A percentile compares a stretch with the other conserved stretches of the same genome.
Evolutionary conservation across 495 filamentous ascomycete species (phyloP).

Genomic region (Penicillium paradoxum): DNA sequence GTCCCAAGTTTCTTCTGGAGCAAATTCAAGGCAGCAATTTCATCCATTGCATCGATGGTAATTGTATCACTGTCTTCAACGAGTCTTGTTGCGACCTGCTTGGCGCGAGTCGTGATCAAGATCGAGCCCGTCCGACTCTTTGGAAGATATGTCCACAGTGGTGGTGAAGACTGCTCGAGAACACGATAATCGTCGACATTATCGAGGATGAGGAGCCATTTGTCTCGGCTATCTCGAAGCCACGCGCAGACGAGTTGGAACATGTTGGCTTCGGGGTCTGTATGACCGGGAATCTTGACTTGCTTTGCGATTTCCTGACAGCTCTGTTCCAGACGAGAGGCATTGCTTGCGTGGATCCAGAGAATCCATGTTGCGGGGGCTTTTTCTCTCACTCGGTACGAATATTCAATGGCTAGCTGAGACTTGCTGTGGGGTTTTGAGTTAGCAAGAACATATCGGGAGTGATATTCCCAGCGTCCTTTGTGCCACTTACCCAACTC

Average conservation of each 20-base stretch:
- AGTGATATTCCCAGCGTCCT: background rate
- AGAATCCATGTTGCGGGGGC: background rate
- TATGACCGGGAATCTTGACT: background rate
- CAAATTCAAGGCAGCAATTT: background rate
- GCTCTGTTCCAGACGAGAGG: background rate
- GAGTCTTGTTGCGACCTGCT: too few species aligned
- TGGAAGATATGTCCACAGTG: constrained; percentile 29
- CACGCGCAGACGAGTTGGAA: background rate
- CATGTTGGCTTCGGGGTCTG: background rate
- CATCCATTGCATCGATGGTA: too few species aligned
- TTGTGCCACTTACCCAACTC: background rate
- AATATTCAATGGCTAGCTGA: background rate
- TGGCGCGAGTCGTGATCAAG: constrained; percentile 17
- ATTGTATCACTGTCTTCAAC: too few species aligned
- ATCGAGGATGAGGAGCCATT: background rate
- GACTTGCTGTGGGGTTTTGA: background rate
- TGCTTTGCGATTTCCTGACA: background rate
- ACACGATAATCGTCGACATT: background rate
- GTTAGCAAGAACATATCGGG: background rate
- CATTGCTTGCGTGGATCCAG: background rate
- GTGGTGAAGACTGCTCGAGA: constrained; percentile 14
- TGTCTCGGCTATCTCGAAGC: background rate
- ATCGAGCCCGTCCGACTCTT: background rate
- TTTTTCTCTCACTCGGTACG: background rate
- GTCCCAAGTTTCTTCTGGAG: background rate